Conservation (phyloP, 2,329 filamentous ascomycete species). For the Cercospora sp. region DNA sequence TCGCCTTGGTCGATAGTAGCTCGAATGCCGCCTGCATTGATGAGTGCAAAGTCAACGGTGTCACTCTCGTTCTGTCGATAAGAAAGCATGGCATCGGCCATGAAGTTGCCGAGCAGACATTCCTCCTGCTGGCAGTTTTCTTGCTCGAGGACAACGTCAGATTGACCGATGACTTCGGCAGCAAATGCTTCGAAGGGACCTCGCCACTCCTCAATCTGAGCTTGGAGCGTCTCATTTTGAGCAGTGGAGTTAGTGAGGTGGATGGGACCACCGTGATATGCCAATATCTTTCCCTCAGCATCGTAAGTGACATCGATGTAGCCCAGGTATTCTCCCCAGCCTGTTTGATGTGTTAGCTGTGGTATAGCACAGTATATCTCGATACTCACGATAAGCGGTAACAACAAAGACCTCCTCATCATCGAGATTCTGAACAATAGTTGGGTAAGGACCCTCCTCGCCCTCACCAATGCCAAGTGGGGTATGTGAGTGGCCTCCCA, state of each 20-base stretch:
- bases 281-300: conserved; percentile 59
- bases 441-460: conserved; percentile 63
- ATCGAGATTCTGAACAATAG: conserved; percentile 60
- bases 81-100: conserved; percentile 58
- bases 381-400: conserved; percentile 56
- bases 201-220: conserved; percentile 60
- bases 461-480: conserved; percentile 61
- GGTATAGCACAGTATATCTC: not conserved
- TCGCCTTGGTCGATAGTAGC: conserved; percentile 62
- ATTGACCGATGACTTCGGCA: conserved; percentile 57
- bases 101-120: conserved; percentile 50
- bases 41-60: conserved; percentile 57
- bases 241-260: conserved; percentile 62
- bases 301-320: conserved; percentile 68
- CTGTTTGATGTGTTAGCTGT: not conserved
- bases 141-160: conserved; percentile 60
- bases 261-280: conserved; percentile 62
- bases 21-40: conserved; percentile 65
- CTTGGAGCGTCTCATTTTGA: conserved; percentile 59
- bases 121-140: conserved; percentile 58
- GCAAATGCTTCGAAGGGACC: conserved; percentile 62
- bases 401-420: conserved; percentile 69
- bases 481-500: conserved; percentile 61
- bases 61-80: conserved; percentile 56
- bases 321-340: conserved; percentile 67